phyloP scores from a whole-genome alignment of 768 basidiomycete species.

The Russula abietina region DNA sequence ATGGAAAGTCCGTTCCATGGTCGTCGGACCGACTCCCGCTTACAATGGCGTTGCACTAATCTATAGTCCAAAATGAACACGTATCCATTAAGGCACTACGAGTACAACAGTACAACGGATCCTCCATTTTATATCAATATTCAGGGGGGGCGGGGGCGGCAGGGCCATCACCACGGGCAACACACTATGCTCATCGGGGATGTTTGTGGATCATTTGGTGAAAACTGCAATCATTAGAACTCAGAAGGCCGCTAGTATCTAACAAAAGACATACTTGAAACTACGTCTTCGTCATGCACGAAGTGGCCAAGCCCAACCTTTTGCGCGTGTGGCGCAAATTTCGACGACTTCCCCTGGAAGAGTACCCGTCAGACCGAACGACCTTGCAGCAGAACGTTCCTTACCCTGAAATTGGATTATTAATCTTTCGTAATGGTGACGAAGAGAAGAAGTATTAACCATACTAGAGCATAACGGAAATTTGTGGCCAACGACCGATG shows the following conservation, averaged over 20 bases:
- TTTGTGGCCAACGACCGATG: conserved; percentile 85
- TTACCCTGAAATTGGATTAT: conserved; percentile 13
- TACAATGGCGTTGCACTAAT: too few relatives aligned
- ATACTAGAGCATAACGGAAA: conserved; percentile 92
- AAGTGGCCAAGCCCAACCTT: conserved; percentile 83
- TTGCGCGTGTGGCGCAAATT: conserved; percentile 89
- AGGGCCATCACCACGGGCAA: background rate
- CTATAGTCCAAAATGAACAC: too few relatives aligned
- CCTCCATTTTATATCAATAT: background rate
- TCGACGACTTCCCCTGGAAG: conserved; percentile 81
- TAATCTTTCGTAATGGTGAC: background rate
- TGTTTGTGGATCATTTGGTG: conserved; percentile 26
- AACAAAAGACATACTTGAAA: conserved; percentile 59
- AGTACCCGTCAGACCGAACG: conserved; percentile 11
- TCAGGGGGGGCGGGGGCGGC: too few relatives aligned
- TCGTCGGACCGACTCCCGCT: background rate
- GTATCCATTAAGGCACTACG: too few relatives aligned
- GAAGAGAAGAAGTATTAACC: conserved; percentile 43
- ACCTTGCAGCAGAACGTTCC: conserved; percentile 6
- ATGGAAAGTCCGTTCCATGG: too few relatives aligned
- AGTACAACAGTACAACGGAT: too few relatives aligned
- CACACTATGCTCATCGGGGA: background rate
- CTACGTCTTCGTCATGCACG: conserved; percentile 84
- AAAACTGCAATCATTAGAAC: conserved; percentile 31
- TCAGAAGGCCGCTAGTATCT: background rate